A percentile compares a stretch with the other conserved stretches of the same genome.
phyloP scores from a whole-genome alignment of 306 rosid genomes.

The Gleditsia sinensis region DNA sequence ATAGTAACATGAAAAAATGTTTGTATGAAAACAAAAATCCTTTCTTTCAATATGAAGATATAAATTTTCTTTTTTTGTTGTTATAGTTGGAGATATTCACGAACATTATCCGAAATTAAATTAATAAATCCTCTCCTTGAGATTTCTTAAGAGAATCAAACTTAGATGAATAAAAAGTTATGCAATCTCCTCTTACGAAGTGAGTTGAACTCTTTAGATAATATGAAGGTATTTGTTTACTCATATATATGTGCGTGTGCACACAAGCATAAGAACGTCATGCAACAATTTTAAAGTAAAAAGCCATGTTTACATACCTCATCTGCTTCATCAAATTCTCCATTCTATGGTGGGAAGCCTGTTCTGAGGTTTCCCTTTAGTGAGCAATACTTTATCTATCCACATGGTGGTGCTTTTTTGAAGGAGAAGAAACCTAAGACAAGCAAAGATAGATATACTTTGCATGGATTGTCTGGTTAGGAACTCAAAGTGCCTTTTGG shows the following conservation, averaged over 20 bases:
- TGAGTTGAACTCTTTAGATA: too few species aligned
- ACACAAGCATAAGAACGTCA: not conserved
- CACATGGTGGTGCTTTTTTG: conserved; percentile 46
- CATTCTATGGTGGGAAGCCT: conserved; percentile 36
- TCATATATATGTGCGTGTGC: not conserved
- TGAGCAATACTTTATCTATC: conserved; percentile 16
- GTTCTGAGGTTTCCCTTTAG: conserved; percentile 30
- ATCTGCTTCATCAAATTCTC: conserved; percentile 52
- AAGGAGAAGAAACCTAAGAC: conserved; percentile 42
- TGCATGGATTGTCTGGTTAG: conserved; percentile 62
- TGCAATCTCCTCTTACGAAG: too few species aligned
- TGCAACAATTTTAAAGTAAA: not conserved
- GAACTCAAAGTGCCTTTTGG: conserved; percentile 48
- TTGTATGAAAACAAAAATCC: not conserved
- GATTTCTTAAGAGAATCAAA: too few species aligned
- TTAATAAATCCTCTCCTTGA: too few species aligned
- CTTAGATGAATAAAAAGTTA: too few species aligned
- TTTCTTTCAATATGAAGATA: conserved; percentile 21
- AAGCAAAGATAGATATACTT: conserved; percentile 63
- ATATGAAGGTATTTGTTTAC: too few species aligned
- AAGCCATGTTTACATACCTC: conserved; percentile 50
- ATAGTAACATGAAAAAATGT: not conserved
- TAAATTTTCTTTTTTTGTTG: too few species aligned
- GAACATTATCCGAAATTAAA: too few species aligned
- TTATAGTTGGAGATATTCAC: too few species aligned